Evolutionary conservation across 108 stramenopile species (phyloP).

Genomic region (Seminavis robusta): DNA sequence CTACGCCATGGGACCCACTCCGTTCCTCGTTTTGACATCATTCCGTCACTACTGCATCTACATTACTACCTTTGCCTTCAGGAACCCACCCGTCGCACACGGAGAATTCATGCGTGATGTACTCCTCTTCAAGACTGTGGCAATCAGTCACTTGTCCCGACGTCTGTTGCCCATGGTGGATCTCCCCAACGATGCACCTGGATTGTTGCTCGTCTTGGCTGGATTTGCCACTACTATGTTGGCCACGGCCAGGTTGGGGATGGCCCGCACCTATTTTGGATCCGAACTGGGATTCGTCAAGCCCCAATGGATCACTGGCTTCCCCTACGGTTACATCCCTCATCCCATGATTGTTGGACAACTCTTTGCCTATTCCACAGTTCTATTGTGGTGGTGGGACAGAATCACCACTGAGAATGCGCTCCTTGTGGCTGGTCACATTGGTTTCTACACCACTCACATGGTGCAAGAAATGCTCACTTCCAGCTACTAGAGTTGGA

Average conservation of each 20-base stretch:
- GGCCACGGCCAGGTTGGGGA: slow-evolving; percentile 51
- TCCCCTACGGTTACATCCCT: slow-evolving; percentile 51
- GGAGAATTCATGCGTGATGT: slow-evolving; percentile 54
- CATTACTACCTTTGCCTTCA: slow-evolving; percentile 55
- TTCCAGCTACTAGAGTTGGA: slow-evolving; percentile 34
- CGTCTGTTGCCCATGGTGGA: slow-evolving; percentile 36
- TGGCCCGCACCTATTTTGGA: slow-evolving; percentile 61
- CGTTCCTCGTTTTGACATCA: slow-evolving; percentile 46
- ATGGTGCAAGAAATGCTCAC: slow-evolving; percentile 61
- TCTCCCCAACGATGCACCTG: slow-evolving; percentile 34
- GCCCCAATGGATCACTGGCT: slow-evolving; percentile 48
- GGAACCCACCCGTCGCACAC: slow-evolving; percentile 40
- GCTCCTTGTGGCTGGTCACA: slow-evolving; percentile 33
- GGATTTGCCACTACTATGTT: slow-evolving; percentile 44
- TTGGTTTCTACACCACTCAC: slow-evolving; percentile 40
- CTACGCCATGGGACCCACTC: slow-evolving; percentile 35
- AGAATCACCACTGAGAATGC: slow-evolving; percentile 19
- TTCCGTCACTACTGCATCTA: slow-evolving; percentile 53
- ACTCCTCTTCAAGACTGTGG: slow-evolving; percentile 42
- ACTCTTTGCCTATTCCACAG: slow-evolving; percentile 28
- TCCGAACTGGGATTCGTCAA: slow-evolving; percentile 51
- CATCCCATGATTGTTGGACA: slow-evolving; percentile 66
- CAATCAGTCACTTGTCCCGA: slow-evolving; percentile 37
- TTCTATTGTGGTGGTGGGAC: slow-evolving; percentile 28
- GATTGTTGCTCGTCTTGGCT: slow-evolving; percentile 20